Evolutionary conservation across 495 filamentous ascomycete genomes (phyloP), one percentile per base, ranked within the genome.

Genomic region (Neurospora pannonica): DNA sequence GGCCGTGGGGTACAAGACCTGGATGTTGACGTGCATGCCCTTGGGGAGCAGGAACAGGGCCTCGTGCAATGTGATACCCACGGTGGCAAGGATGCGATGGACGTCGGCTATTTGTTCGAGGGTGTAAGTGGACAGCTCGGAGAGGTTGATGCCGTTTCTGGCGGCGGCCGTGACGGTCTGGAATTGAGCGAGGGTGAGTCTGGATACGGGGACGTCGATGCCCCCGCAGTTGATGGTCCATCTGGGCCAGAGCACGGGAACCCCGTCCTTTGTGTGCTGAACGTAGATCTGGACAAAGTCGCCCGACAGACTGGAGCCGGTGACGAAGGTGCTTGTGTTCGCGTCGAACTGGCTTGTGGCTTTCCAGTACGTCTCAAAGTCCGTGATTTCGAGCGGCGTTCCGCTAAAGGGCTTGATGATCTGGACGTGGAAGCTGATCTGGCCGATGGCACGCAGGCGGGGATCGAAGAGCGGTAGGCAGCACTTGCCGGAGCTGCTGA

Each of bases 331-430:
- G 79, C 86, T 94, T 60, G 93, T 92, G 71, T 93, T 70, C 4
- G 69, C 34, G 78, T 97, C 93, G 60, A 94, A 84, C 74, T 97
- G 93, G 78, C 93, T 97, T 5, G 97, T 99, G 2, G 95, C 95
- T 83, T 97, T 98, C 96, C 96, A 99, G 82, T 99, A 99, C 4
- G 96, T 98, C 72, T 97, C 96, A 79, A 98, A 98, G 76, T 97
- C 93, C 1, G 95, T 97, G 71, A 99, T 97, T 80, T 98, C 97
- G 43, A 98, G 84, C 3, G 97, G 93, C 75, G 92, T 91, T n/a
- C 97, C 95, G 75, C 90, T 90, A 83, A 98, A 99, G 2, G 96
- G 95, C 80, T 97, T 97, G 79, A 99, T 97, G 40, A 98, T 92
- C 80, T 98, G 95, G 76, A 92, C 97, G 75, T 93, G 90, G 85